Conservation (phyloP, 805 yeast species). For the Yarrowia alimentaria region DNA sequence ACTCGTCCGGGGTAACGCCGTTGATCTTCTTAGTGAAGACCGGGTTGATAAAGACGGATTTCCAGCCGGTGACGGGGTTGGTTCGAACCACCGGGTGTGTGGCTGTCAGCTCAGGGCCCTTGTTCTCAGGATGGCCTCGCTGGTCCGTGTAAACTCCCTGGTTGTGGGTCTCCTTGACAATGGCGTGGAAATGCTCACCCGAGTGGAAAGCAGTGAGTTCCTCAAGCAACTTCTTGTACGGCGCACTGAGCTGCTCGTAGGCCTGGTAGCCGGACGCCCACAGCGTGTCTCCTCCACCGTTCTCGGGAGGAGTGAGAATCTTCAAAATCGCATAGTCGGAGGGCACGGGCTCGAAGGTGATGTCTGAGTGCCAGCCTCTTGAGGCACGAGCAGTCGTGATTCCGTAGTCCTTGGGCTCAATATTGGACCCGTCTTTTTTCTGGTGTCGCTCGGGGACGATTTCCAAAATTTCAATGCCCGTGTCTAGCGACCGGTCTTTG, state of each 20-base stretch:
- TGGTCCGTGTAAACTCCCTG: not conserved
- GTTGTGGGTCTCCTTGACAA: too few species aligned
- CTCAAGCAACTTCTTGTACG: constrained; percentile 50
- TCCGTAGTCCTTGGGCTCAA: not conserved
- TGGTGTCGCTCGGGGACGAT: constrained; percentile 49
- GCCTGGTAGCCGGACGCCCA: constrained; percentile 63
- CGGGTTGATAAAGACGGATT: constrained; percentile 46
- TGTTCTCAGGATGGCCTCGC: constrained; percentile 35
- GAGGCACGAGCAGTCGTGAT: not conserved
- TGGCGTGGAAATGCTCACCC: constrained; percentile 37
- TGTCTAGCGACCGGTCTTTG: constrained; percentile 29
- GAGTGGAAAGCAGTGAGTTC: constrained; percentile 60
- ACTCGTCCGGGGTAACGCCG: constrained; percentile 67
- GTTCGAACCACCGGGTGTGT: constrained; percentile 51
- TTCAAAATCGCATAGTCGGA: constrained; percentile 52
- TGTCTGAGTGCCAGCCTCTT: constrained; percentile 50
- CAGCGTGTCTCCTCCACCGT: constrained; percentile 64
- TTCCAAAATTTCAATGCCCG: constrained; percentile 58
- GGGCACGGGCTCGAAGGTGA: constrained; percentile 55
- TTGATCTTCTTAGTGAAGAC: constrained; percentile 56
- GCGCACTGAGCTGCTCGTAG: constrained; percentile 61
- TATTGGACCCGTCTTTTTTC: too few species aligned
- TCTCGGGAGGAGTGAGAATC: constrained; percentile 51
- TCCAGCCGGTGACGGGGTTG: constrained; percentile 51
- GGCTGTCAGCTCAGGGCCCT: constrained; percentile 49